A percentile compares a stretch with the other conserved stretches of the same genome.
Conservation (phyloP, 352 stramenopile species). For the Globisporangium rhizosaccharum region DNA sequence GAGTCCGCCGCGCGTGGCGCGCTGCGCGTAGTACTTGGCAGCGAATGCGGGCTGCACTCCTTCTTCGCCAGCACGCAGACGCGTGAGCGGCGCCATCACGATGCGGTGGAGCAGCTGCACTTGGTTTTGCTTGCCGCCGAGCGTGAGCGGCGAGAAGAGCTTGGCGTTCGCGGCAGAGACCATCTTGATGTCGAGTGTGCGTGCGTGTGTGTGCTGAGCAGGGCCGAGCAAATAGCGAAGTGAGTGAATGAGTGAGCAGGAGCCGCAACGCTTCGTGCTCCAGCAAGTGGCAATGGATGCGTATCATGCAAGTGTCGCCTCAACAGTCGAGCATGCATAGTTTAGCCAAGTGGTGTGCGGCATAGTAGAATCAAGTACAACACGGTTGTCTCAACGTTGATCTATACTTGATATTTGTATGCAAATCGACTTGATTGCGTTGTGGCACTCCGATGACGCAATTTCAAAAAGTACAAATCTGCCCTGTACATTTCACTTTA, state of each 20-base stretch:
- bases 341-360: too few relatives aligned
- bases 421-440: too few relatives aligned
- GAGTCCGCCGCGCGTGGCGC: slow-evolving; percentile 44
- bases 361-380: too few relatives aligned
- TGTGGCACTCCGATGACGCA: too few relatives aligned
- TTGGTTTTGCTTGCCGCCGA: slow-evolving; percentile 48
- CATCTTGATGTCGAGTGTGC: neutral
- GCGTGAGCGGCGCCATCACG: slow-evolving; percentile 64
- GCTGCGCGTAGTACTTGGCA: slow-evolving; percentile 58
- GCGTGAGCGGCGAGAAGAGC: slow-evolving; percentile 56
- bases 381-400: too few relatives aligned
- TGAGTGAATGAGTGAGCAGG: neutral
- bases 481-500: too few relatives aligned
- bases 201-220: neutral
- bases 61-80: slow-evolving; percentile 29
- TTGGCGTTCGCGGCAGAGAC: slow-evolving; percentile 11
- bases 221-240: neutral
- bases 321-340: too few relatives aligned
- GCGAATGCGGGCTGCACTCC: slow-evolving; percentile 32
- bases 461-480: too few relatives aligned
- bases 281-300: neutral
- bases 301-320: neutral
- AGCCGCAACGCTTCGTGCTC: neutral
- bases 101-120: slow-evolving; percentile 55
- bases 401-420: too few relatives aligned